Evolutionary conservation across 192 early-diverging fungal genomes (phyloP).

Genomic region (Paraglomus occultum): DNA sequence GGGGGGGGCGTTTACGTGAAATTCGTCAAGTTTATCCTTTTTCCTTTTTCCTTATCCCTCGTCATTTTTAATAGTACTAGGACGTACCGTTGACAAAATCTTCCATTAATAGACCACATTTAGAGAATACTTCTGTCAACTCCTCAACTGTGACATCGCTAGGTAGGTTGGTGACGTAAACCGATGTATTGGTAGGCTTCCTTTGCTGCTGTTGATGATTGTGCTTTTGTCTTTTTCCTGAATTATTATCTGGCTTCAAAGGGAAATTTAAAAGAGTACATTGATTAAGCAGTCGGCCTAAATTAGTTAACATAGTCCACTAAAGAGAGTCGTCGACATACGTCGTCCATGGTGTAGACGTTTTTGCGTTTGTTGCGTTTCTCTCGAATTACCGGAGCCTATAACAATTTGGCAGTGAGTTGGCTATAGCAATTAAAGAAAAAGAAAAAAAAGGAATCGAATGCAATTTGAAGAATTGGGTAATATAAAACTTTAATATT

Average conservation of each 20-base stretch:
- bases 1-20: neutral
- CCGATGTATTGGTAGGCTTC: conserved; percentile 66
- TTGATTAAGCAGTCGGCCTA: neutral
- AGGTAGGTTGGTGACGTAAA: conserved; percentile 88
- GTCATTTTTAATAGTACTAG: neutral
- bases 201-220: conserved; percentile 36
- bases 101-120: conserved; percentile 81
- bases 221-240: conserved; percentile 50
- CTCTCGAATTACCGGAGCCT: conserved; percentile 37
- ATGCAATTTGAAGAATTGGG: too few relatives aligned
- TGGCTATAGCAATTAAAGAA: too few relatives aligned
- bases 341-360: conserved; percentile 48
- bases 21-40: neutral
- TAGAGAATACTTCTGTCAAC: conserved; percentile 67
- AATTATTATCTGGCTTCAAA: conserved; percentile 33
- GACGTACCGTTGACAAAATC: conserved; percentile 36
- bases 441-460: too few relatives aligned
- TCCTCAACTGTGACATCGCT: conserved; percentile 78
- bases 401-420: too few relatives aligned
- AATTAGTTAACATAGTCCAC: neutral
- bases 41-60: neutral
- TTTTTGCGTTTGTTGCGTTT: conserved; percentile 50
- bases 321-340: conserved; percentile 17
- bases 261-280: neutral
- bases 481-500: too few relatives aligned